These are phyloP conservation scores for Carallia pectinifolia DNA, from an alignment of 345 rosid species.

Conservation along the genomic window DNA sequence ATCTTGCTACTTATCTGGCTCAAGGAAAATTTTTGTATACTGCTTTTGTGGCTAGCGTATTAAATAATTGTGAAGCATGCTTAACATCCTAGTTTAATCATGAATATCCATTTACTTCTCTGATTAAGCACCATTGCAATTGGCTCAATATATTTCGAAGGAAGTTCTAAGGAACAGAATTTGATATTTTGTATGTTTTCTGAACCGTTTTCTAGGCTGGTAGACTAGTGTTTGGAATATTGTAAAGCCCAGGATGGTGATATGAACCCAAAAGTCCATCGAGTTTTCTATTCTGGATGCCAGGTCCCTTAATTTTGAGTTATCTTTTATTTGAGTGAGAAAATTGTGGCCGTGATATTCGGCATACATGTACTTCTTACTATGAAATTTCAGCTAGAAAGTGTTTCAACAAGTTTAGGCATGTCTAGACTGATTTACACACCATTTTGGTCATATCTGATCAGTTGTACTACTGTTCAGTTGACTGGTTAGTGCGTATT, in stretches of 20 bases:
- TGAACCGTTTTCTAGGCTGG: constrained; percentile 45
- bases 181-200: background rate
- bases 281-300: constrained; percentile 74
- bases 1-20: constrained; percentile 88
- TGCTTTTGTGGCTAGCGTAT: constrained; percentile 41
- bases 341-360: background rate
- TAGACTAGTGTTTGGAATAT: constrained; percentile 66
- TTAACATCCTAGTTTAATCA: background rate
- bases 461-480: no score
- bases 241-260: constrained; percentile 47
- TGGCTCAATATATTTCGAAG: background rate
- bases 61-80: constrained; percentile 46
- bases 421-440: no score
- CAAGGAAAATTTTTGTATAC: constrained; percentile 70
- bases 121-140: background rate
- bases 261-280: constrained; percentile 52
- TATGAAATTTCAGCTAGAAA: no score
- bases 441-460: no score
- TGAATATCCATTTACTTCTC: background rate
- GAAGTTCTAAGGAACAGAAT: background rate
- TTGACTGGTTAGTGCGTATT: no score
- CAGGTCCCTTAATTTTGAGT: constrained; percentile 43
- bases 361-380: background rate
- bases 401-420: no score
- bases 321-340: background rate